Evolutionary conservation across 371 early-diverging fungal species (phyloP), one percentile per base, ranked within the genome.

Genomic region (Neoconidiobolus thromboides): DNA sequence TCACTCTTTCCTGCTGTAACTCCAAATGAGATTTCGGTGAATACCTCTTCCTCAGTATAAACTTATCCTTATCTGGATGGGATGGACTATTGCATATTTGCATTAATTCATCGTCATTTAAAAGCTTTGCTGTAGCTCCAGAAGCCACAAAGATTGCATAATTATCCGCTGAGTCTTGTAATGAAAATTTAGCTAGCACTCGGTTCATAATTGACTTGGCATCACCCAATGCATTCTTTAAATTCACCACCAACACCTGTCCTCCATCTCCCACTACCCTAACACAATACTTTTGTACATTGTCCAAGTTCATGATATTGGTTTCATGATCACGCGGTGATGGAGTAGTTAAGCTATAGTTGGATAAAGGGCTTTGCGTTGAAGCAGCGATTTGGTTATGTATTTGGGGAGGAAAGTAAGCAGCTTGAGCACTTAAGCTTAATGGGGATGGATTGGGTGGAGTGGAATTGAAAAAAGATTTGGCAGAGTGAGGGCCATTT

Each of bases 31-130:
- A 80, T 3, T 78, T 73, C 40, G 75, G 82, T 57, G 72, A 70
- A 64, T 87, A 87, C 41, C 79, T 74, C 64, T 85, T 87, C 42
- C 87, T 72, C 60, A 89, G 60, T 51, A 86, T 83, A 43, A 89
- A 67, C n/a, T 82, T 74, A 55, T 89, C 86, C 47, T 80, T 80
- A 61, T 82, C 83, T 0, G 81, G 79, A 5, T 80, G 74, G 57
- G 78, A 79, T 0, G 79, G 62, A 40, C 80, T 80, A 26, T 73
- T 71, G 65, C 87, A 89, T 49, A 89, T 83, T 7, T 76, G 77
- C 2, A 74, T 68, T 42, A 89, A 64, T 61, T 89, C 87, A 5
- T 76, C 74, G 65, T 86, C 86, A 7, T 75, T 74, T 51, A 89
- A 64, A 26, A 26, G 26, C 26, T 26, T 26, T 26, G 26, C 26